Conservation (phyloP, 2,329 filamentous ascomycete genomes). For the Graphiopsis chlorocephala region DNA sequence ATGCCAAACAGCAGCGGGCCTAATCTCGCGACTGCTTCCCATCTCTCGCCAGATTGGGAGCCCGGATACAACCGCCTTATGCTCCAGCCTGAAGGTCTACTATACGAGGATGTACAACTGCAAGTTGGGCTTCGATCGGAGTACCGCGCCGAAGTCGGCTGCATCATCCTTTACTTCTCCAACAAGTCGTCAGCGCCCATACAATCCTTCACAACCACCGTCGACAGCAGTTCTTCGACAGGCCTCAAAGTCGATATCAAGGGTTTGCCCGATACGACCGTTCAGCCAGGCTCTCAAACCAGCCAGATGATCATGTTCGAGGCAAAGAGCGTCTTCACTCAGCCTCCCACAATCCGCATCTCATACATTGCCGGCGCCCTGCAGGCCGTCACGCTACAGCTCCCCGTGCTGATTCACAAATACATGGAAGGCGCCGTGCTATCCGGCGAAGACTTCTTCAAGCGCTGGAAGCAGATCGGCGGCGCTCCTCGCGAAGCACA, state of each 20-base stretch:
- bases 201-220: constrained; percentile 92
- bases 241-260: constrained; percentile 82
- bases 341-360: constrained; percentile 86
- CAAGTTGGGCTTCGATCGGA: constrained; percentile 91
- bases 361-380: constrained; percentile 92
- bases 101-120: constrained; percentile 93
- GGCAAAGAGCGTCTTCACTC: constrained; percentile 73
- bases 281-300: constrained; percentile 72
- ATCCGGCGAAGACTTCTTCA: constrained; percentile 92
- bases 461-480: constrained; percentile 98
- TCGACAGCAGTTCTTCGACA: constrained; percentile 72
- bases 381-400: constrained; percentile 85
- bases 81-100: constrained; percentile 75
- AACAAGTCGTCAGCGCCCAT: constrained; percentile 88
- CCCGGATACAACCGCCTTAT: constrained; percentile 81
- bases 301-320: constrained; percentile 97
- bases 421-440: constrained; percentile 94
- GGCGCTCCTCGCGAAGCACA: constrained; percentile 84
- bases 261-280: constrained; percentile 77
- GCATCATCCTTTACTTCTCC: constrained; percentile 90
- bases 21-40: constrained; percentile 87
- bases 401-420: constrained; percentile 86
- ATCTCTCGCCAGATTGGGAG: constrained; percentile 94
- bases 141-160: constrained; percentile 92
- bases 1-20: constrained; percentile 65